A percentile compares a stretch with the other conserved stretches of the same genome.
These are phyloP conservation scores for Scutellaria barbata DNA, from an alignment of 257 asterid species.

Conservation along the genomic window DNA sequence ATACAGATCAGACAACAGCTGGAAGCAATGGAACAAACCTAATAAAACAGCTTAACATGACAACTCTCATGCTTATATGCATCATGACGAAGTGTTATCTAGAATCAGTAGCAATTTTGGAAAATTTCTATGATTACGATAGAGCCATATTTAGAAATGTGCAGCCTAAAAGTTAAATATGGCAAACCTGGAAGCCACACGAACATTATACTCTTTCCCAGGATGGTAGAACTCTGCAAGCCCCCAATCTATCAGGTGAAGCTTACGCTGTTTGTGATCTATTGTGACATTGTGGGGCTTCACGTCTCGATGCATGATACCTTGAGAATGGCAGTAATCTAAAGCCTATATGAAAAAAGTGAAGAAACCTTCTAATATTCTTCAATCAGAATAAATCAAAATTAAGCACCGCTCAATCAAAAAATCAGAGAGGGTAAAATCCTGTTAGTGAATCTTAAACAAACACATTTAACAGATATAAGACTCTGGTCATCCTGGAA, in stretches of 20 bases:
- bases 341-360: slow-evolving; percentile 40
- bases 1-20: not conserved
- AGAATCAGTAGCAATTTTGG: not conserved
- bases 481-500: not conserved
- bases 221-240: slow-evolving; percentile 63
- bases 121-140: too few species aligned
- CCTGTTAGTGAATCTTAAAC: not conserved
- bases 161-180: not conserved
- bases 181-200: slow-evolving; percentile 54
- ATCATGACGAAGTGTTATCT: not conserved
- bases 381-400: not conserved
- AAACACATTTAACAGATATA: not conserved
- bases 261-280: slow-evolving; percentile 55
- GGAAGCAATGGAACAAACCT: slow-evolving; percentile 11
- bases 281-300: slow-evolving; percentile 60
- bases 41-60: not conserved
- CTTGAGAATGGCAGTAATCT: slow-evolving; percentile 60
- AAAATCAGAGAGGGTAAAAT: slow-evolving; percentile 1
- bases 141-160: too few species aligned
- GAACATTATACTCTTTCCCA: slow-evolving; percentile 56
- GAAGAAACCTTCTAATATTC: not conserved
- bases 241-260: slow-evolving; percentile 56
- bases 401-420: not conserved
- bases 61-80: not conserved
- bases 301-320: slow-evolving; percentile 62